These are phyloP conservation scores for Russula griseocarnosa DNA, from an alignment of 768 basidiomycete species.

Conservation along the genomic window DNA sequence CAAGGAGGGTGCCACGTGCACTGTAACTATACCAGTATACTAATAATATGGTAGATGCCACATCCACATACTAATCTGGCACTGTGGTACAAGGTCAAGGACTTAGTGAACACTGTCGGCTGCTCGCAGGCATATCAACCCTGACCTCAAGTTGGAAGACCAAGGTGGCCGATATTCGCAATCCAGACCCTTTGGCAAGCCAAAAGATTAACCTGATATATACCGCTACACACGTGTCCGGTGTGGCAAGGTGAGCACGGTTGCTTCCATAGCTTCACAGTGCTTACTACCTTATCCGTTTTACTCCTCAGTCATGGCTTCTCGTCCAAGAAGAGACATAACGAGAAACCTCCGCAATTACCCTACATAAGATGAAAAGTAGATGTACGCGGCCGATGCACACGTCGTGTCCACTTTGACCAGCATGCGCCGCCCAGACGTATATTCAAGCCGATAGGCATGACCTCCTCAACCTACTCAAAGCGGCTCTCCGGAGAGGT, in stretches of 20 bases:
- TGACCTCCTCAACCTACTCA: constrained; percentile 41
- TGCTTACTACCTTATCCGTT: not conserved
- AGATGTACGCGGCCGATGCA: constrained; percentile 41
- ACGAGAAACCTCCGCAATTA: constrained; percentile 33
- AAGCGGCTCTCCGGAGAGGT: constrained; percentile 35
- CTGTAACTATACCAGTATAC: no score
- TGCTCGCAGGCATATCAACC: constrained; percentile 28
- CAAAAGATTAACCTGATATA: constrained; percentile 36
- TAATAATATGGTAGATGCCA: no score
- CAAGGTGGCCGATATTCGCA: constrained; percentile 33
- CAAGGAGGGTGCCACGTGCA: no score
- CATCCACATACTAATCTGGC: no score
- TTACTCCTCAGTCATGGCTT: constrained; percentile 16
- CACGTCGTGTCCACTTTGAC: constrained; percentile 38
- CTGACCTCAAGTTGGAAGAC: constrained; percentile 41
- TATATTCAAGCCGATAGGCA: constrained; percentile 41
- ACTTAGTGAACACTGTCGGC: no score
- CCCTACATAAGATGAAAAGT: constrained; percentile 29
- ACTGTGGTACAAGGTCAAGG: no score
- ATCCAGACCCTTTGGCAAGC: constrained; percentile 33
- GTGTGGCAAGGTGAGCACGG: constrained; percentile 36
- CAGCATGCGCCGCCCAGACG: constrained; percentile 35
- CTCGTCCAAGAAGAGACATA: not conserved
- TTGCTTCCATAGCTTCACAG: not conserved
- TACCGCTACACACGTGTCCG: constrained; percentile 41